These are phyloP conservation scores for Myrica gale DNA, from an alignment of 306 rosid species.

Conservation along the genomic window DNA sequence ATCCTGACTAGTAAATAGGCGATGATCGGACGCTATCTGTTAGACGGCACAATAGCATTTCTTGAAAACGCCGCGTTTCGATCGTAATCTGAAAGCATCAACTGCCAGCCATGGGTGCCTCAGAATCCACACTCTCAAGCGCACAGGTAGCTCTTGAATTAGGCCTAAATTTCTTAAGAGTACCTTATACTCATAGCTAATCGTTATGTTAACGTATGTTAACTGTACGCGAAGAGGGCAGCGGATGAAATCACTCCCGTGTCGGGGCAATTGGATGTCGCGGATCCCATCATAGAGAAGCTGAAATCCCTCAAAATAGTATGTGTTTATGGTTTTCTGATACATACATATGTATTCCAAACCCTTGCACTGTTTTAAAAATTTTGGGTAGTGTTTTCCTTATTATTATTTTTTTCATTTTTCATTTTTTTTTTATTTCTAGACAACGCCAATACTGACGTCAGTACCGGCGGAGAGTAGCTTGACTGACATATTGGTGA, in stretches of 20 bases:
- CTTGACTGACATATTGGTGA: slow-evolving; percentile 85
- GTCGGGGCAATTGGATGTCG: slow-evolving; percentile 53
- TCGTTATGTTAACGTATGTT: slow-evolving; percentile 18
- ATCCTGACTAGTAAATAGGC: too few relatives aligned
- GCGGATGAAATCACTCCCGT: slow-evolving; percentile 82
- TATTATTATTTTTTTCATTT: background rate
- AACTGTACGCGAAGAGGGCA: slow-evolving; percentile 35
- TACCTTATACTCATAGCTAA: background rate
- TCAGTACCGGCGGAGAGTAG: slow-evolving; percentile 72
- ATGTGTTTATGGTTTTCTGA: slow-evolving; percentile 5
- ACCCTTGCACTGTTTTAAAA: too few relatives aligned
- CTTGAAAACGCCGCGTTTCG: slow-evolving; percentile 22
- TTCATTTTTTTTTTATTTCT: slow-evolving; percentile 13
- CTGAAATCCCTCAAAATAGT: slow-evolving; percentile 77
- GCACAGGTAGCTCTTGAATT: slow-evolving; percentile 36
- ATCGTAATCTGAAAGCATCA: slow-evolving; percentile 7
- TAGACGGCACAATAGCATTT: too few relatives aligned
- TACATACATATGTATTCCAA: too few relatives aligned
- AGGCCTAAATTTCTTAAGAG: background rate
- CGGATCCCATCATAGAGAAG: slow-evolving; percentile 67
- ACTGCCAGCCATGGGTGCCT: slow-evolving; percentile 66
- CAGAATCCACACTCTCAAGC: slow-evolving; percentile 70
- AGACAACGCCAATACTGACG: slow-evolving; percentile 82
- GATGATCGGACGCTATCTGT: too few relatives aligned
- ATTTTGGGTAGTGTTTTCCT: too few relatives aligned